Evolutionary conservation across 148 eudicot species (phyloP), one percentile per base, ranked within the genome.

Genomic region (Tetragonia tetragonoides): DNA sequence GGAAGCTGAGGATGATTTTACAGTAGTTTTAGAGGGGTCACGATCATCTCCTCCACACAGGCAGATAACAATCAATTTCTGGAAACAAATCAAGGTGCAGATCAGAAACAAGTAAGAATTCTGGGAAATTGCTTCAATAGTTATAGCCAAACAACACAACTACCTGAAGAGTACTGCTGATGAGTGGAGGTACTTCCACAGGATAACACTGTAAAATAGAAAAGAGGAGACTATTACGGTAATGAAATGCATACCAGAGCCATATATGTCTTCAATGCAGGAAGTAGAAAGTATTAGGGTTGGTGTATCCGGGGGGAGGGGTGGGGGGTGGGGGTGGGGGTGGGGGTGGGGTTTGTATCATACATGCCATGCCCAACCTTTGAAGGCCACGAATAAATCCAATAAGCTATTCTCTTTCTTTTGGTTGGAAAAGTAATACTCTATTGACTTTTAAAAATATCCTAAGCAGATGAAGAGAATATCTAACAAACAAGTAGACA

Each of bases 121-220:
- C 60, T 34, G 69, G 40, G 72, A 77, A 59, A 51, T 72, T 34
- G 59, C 75, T 21, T 61, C 60, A 73, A 18, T 51, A 11, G 15
- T 4, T 51, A 20, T 42, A 51, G 53, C 66, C 41, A 72, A 59
- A 23, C 68, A 63, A 71, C 63, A 11, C 66, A 59, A 65, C 75
- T 77, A 93, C 99, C 97, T 95, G 93, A 83, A 95, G 89, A 68
- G 93, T 91, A 66, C 90, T 87, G 86, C 90, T 88, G 80, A 95
- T 93, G 79, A 95, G 87, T 62, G 88, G 93, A 76, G 99, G 97
- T 67, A 91, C 94, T 66, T 93, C 97, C 83, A 85, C 34, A 42
- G 99, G 97, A 85, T 90, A 93, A 85, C 97, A 95, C 99, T 95
- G 90, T 82, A 82, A 14, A 70, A 59, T 17, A 82, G 70, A 38